Evolutionary conservation across 208 protist species (phyloP), one percentile per base, ranked within the genome.

Genomic region (Leishmania tropica): DNA sequence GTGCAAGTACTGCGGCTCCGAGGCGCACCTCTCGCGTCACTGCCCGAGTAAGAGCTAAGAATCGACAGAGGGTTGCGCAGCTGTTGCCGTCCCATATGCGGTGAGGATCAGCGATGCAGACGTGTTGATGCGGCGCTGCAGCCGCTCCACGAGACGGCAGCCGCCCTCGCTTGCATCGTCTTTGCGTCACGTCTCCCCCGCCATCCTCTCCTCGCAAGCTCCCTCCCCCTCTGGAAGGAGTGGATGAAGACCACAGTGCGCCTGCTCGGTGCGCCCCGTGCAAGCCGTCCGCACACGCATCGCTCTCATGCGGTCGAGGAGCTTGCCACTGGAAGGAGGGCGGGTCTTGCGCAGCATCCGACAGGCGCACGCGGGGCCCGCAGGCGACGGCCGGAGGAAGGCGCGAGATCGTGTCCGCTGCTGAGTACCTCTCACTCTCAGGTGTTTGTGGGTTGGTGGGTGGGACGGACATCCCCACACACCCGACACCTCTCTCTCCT

Each of bases 1-100:
- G 76, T 96, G 93, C 79, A 94, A 94, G 78, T 75, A 85, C 83
- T 96, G 93, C 82, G 93, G 93, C 78, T 90, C 86, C 35, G 90
- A 90, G 37, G 81, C 77, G 48, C 93, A 96, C 68, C 83, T 96
- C 7, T 96, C 93, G 6, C 86, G 93, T 21, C 93, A 96, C 79
- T 96, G 93, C 47, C 93, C 93, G 1, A 86, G 75, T 37, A 94
- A 92, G 85, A 90, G 84, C 45, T 56, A 42, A n/a, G 45, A 37
- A 42, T 6, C 19, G 65, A 13, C 19, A 28, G 65, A 10, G 65
- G 45, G 68, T 8, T 35, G 62, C 62, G 13, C 31, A 1, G 31
- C 17, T 4, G 62, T 21, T 21, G 31, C 31, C 17, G 31, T 40
- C 19, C 58, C 7, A 31, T 35, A 10, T 64, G 58, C 31, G 28